Conservation (phyloP, 352 stramenopile genomes). For the Blastocystis sp. region DNA sequence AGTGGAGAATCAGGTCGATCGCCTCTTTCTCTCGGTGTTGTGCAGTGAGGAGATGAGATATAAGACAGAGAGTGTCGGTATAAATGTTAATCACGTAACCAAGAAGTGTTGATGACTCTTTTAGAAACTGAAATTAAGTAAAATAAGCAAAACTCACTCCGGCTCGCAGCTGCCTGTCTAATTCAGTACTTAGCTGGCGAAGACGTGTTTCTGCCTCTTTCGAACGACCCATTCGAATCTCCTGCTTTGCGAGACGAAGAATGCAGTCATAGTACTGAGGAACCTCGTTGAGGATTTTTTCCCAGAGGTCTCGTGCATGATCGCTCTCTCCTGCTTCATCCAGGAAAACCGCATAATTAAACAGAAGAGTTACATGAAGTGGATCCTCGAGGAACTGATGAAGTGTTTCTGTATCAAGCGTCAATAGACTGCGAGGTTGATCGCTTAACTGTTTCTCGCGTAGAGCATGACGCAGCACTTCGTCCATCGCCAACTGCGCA, state of each 20-base stretch:
- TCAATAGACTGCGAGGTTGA: neutral
- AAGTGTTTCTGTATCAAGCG: neutral
- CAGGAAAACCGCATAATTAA: conserved; percentile 23
- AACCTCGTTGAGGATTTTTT: neutral
- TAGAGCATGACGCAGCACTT: neutral
- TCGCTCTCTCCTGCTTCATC: neutral
- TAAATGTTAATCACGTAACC: conserved; percentile 12
- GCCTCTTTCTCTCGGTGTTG: neutral
- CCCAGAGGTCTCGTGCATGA: neutral
- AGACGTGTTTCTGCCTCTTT: neutral
- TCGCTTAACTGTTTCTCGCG: neutral
- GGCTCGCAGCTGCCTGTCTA: neutral
- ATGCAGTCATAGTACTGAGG: conserved; percentile 49
- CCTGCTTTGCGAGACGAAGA: neutral
- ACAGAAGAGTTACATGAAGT: conserved; percentile 21
- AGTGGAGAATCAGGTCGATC: neutral
- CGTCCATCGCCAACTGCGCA: neutral
- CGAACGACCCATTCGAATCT: neutral
- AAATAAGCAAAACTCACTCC: neutral
- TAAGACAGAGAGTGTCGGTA: neutral
- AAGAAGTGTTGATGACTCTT: conserved; percentile 25
- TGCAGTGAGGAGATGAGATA: neutral
- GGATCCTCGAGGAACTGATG: neutral
- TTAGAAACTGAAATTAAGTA: neutral
- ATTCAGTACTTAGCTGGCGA: neutral